Base-by-base conservation (phyloP, 768 basidiomycete genomes). In the Termitomyces sp. region DNA sequence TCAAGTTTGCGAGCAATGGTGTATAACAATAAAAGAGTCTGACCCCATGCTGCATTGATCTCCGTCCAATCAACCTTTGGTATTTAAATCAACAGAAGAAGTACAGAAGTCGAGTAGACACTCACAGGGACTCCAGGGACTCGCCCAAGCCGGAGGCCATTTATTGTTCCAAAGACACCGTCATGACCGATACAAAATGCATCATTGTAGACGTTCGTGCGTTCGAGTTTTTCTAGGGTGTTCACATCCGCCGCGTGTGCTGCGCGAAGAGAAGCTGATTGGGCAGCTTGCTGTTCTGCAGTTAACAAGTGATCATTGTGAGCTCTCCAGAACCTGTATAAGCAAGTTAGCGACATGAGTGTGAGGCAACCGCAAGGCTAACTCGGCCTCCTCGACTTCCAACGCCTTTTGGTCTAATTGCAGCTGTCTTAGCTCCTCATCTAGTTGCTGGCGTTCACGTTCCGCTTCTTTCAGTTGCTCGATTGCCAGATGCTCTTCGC, bases 1-100 rank as follows among this genome's bases (percentile, higher is more conserved):
- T 93, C 94, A 14, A 97, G 83, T 73, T 98, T 99, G 57, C 89
- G 81, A 12, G 93, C 93, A 51, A 99, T 84, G 7, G 93, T 93
- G 68, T 96, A 91, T 38, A 98, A 75, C 57, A 98, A 79, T 18
- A 98, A 79, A n/a, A 96, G 77, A 0, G 95, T 93, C 69, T 97
- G 89, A 1, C 97, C 97, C 95, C 96, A 97, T 18, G 97, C 97
- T 12, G 97, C 97, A 68, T 98, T 98, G 71, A 98, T 95, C 74
- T 99, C 97, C 3, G 93, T 85, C 95, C 95, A 99, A 69, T 98
- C 97, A 33, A 98, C 95, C 86, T 93, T 62, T 9, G 60, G 40
- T 46, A 14, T 33, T 63, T 57, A 65, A 52, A 59, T 59, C 56
- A 68, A 59, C 28, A 32, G 33, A 46, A 47, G 54, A 36, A 51